Evolutionary conservation across 176 grass and related monocot genomes (phyloP).

Genomic region (Oryza brachyantha): DNA sequence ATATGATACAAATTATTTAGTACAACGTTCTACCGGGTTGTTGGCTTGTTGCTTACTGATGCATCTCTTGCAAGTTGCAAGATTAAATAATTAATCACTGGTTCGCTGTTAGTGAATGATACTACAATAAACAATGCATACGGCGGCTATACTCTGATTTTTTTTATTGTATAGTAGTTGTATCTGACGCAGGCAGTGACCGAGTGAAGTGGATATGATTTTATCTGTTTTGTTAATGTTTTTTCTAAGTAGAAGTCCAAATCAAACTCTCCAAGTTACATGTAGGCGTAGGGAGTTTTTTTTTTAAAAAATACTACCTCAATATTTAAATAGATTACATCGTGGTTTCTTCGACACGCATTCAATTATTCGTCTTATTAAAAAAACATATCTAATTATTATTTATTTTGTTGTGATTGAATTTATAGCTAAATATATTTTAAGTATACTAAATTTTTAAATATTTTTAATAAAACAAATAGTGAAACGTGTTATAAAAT

Average conservation of each 20-base stretch:
- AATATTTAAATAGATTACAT: no score
- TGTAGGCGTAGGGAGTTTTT: neutral
- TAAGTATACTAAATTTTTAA: no score
- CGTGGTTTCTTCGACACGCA: no score
- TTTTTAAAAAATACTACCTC: no score
- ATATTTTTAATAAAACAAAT: no score
- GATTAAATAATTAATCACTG: conserved; percentile 14
- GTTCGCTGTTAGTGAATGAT: neutral
- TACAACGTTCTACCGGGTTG: neutral
- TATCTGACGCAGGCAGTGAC: neutral
- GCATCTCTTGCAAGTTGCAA: neutral
- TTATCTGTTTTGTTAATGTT: neutral
- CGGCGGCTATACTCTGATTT: neutral
- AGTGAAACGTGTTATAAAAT: no score
- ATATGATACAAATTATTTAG: neutral
- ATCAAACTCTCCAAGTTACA: neutral
- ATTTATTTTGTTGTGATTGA: no score
- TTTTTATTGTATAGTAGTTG: neutral
- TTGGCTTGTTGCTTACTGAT: neutral
- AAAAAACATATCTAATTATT: no score
- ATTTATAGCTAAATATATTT: no score
- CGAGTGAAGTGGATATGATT: neutral
- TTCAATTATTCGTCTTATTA: no score
- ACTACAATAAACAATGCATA: neutral
- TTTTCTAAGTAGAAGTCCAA: neutral